Base-by-base conservation (phyloP, 257 asterid species). In the Nicotiana obtusifolia region DNA sequence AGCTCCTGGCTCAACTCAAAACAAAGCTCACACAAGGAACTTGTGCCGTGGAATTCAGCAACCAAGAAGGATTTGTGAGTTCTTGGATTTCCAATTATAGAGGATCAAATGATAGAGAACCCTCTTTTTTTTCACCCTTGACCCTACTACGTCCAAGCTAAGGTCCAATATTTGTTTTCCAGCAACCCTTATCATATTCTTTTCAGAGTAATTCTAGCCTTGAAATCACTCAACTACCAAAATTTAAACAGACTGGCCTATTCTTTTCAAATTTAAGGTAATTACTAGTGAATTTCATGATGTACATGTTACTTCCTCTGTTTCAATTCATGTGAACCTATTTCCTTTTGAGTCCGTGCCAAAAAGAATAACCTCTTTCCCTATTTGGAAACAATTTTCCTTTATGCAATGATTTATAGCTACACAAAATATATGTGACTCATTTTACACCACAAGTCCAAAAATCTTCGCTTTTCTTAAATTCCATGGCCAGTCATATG, bases 21-120 rank as follows among this genome's bases (percentile, higher is more conserved):
- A 59, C 49, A 11, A 73, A 73, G 5, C 20, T 7, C 35, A 4
- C 5, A 3, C 26, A 30, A 83, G n/a, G 14, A 44, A 73, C 61
- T 73, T 73, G 16, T 73, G 24, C 41, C 62, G 47, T 73, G 60
- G 62, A 47, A 73, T 73, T 44, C 24, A 73, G 79, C 79, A 49
- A 75, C 61, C 41, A 75, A 73, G 14, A 15, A 47, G 44, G 13
- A 73, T 24, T 24, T 20, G 37, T 73, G 79, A 49, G 5, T 73
- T 47, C 3, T 47, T 44, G 61, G 13, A 73, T 47, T 71, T n/a
- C 60, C 15, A 47, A 15, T 17, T 15, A 49, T 44, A 15, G 44
- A 75, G 61, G 57, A 20, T 47, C 78, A 71, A 71, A n/a, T 71
- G 60, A 22, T 41, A 20, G 2, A 24, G 57, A 69, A 13, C 20